Conservation (phyloP, 768 basidiomycete species). For the Boletus sp. region DNA sequence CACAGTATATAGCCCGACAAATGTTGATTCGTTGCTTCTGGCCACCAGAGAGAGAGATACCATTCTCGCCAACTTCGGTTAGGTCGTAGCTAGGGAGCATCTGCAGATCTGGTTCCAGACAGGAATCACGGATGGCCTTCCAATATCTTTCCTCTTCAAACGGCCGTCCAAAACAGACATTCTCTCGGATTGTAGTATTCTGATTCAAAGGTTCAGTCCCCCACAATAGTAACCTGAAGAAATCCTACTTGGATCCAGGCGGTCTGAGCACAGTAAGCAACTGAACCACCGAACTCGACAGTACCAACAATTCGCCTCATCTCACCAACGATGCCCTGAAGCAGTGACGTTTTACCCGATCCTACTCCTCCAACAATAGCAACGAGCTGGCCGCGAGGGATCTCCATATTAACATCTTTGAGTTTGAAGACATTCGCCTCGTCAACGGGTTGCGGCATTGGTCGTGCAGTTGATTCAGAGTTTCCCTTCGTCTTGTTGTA, state of each 20-base stretch:
- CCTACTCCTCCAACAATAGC: conserved; percentile 81
- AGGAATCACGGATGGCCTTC: conserved; percentile 74
- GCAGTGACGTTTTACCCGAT: conserved; percentile 52
- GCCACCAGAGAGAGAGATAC: conserved; percentile 85
- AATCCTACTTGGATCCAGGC: conserved; percentile 80
- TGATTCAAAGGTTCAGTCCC: conserved; percentile 20
- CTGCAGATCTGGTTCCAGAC: conserved; percentile 75
- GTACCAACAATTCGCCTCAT: conserved; percentile 70
- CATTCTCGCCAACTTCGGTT: conserved; percentile 84
- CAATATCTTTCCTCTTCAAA: conserved; percentile 82
- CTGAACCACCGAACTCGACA: conserved; percentile 69
- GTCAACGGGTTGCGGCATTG: conserved; percentile 34
- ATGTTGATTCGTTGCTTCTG: conserved; percentile 81
- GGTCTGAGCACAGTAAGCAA: conserved; percentile 81
- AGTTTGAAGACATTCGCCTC: conserved; percentile 56
- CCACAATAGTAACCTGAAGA: neutral
- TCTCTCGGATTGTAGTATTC: conserved; percentile 86
- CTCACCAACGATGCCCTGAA: conserved; percentile 78
- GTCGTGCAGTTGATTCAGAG: conserved; percentile 14
- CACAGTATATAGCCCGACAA: conserved; percentile 81
- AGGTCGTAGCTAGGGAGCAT: conserved; percentile 74
- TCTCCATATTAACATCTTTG: conserved; percentile 55
- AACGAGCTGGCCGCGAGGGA: conserved; percentile 74
- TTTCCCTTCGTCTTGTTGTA: conserved; percentile 11
- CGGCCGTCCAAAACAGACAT: conserved; percentile 82